Evolutionary conservation across 1,284 basidiomycete species (phyloP).

Genomic region (Sanghuangporus weigelae): DNA sequence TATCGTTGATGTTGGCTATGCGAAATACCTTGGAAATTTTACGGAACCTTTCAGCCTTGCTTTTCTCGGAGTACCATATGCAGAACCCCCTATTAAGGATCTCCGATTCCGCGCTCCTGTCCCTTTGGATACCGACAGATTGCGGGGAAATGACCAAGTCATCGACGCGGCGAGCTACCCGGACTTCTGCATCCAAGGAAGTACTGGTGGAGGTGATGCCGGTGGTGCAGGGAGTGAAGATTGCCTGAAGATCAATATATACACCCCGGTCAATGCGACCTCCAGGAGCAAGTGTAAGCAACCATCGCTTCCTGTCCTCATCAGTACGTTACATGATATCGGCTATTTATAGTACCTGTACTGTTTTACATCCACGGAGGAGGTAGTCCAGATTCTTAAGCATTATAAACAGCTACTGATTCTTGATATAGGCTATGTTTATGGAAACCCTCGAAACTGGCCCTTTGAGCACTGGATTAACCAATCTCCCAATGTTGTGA

Average conservation of each 20-base stretch:
- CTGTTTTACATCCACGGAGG: constrained; percentile 67
- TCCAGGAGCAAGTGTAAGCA: constrained; percentile 28
- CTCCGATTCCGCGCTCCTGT: constrained; percentile 36
- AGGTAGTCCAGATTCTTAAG: constrained; percentile 29
- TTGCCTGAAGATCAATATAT: constrained; percentile 41
- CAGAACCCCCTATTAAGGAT: constrained; percentile 34
- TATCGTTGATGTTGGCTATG: constrained; percentile 22
- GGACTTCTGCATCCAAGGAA: constrained; percentile 53
- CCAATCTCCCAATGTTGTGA: constrained; percentile 34
- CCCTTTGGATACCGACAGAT: constrained; percentile 29
- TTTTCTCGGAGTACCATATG: constrained; percentile 45
- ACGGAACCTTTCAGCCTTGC: constrained; percentile 49
- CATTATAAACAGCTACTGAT: constrained; percentile 2
- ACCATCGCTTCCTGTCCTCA: not conserved
- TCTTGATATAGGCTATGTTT: constrained; percentile 39
- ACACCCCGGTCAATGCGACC: constrained; percentile 30
- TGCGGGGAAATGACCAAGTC: constrained; percentile 34
- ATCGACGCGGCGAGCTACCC: constrained; percentile 48
- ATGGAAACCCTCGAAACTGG: constrained; percentile 49
- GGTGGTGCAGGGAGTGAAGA: constrained; percentile 59
- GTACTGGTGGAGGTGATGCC: constrained; percentile 42
- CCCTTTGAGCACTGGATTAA: constrained; percentile 37
- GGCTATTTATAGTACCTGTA: constrained; percentile 43
- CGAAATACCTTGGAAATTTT: constrained; percentile 43
- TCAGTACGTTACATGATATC: not conserved